A percentile compares a stretch with the other conserved stretches of the same genome.
Evolutionary conservation across 768 basidiomycete genomes (phyloP).

Genomic region (Mycena polygramma): DNA sequence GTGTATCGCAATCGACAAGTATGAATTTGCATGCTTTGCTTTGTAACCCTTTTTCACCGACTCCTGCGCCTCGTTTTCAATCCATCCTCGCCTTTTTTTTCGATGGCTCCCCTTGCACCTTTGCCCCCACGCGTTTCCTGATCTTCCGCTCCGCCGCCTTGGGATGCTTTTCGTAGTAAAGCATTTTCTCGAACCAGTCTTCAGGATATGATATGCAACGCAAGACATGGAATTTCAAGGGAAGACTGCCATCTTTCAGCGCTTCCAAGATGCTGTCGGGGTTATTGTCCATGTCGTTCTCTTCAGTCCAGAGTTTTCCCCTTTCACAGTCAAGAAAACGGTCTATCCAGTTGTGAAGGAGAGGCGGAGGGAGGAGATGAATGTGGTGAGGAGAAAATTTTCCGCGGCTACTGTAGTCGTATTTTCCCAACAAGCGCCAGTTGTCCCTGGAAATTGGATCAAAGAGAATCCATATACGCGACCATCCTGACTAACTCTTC

Average conservation of each 20-base stretch:
- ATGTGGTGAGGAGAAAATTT: conserved; percentile 34
- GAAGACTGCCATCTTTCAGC: conserved; percentile 35
- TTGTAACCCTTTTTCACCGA: too few species aligned
- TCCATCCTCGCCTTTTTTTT: too few species aligned
- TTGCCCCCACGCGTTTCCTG: too few species aligned
- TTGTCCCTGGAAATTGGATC: conserved; percentile 23
- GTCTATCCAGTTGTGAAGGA: conserved; percentile 27
- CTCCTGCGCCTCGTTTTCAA: too few species aligned
- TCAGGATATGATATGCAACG: conserved; percentile 39
- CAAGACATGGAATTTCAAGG: conserved; percentile 37
- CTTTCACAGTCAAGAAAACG: conserved; percentile 22
- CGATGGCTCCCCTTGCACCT: too few species aligned
- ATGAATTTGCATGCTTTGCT: too few species aligned
- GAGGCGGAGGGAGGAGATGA: conserved; percentile 2
- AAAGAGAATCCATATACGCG: background rate
- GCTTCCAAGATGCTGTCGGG: conserved; percentile 29
- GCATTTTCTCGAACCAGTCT: conserved; percentile 37
- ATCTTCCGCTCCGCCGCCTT: conserved; percentile 12
- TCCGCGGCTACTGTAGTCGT: conserved; percentile 26
- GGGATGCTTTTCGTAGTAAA: conserved; percentile 33
- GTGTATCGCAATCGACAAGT: too few species aligned
- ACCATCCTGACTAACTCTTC: conserved; percentile 18
- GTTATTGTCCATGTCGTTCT: background rate
- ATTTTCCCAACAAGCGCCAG: conserved; percentile 33
- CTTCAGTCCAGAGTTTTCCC: conserved; percentile 18